phyloP scores from a whole-genome alignment of 2,329 filamentous ascomycete genomes.

The Coniochaeta prunicola region DNA sequence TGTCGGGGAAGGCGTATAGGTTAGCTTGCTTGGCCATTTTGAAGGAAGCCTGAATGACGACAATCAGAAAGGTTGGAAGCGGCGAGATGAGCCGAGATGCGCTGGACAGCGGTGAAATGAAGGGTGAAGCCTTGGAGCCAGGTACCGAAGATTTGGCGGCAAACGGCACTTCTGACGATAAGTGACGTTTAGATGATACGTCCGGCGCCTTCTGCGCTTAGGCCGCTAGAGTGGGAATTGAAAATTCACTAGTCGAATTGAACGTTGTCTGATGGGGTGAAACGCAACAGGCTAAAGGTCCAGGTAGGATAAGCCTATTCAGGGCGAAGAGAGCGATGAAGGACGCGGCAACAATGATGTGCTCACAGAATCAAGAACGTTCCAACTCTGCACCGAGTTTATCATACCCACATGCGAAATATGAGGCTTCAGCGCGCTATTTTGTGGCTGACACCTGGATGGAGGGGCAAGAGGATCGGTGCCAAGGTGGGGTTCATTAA shows the following conservation, averaged over 20 bases:
- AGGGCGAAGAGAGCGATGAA: neutral
- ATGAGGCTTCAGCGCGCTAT: neutral
- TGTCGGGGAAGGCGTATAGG: conserved; percentile 73
- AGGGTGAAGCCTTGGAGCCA: neutral
- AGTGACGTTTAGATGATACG: neutral
- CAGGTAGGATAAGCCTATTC: neutral
- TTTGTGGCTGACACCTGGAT: neutral
- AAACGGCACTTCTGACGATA: neutral
- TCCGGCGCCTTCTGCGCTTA: neutral
- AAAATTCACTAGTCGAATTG: neutral
- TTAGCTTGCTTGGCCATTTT: conserved; percentile 54
- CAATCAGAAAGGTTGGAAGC: neutral
- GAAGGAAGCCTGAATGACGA: conserved; percentile 2
- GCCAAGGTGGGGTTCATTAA: neutral
- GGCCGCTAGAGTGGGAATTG: neutral
- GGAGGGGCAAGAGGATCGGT: neutral
- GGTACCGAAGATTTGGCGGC: neutral
- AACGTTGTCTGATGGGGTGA: neutral
- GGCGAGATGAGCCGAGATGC: neutral
- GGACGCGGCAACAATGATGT: neutral
- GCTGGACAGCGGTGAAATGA: neutral
- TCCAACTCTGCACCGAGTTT: neutral
- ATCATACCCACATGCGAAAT: neutral
- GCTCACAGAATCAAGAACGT: neutral
- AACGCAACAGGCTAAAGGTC: neutral